Percentiles rank a stretch among this genome's conserved stretches.
Evolutionary conservation across 2,329 filamentous ascomycete genomes (phyloP).

Genomic region (Nemania abortiva): DNA sequence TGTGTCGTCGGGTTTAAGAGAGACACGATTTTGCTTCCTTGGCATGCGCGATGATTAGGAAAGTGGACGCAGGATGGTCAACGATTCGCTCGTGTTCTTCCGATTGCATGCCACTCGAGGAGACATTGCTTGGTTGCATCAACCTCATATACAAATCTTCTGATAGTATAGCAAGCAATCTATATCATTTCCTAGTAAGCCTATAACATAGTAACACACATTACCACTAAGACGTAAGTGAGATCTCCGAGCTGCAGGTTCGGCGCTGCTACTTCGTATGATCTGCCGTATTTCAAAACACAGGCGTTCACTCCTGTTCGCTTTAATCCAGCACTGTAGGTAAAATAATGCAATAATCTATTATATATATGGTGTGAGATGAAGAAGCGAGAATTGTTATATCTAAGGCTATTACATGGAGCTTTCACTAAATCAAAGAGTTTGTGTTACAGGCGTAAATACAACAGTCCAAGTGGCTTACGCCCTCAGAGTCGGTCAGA

Average conservation of each 20-base stretch:
- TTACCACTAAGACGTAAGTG: constrained; percentile 10
- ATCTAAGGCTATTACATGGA: neutral
- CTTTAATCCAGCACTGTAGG: neutral
- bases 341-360: neutral
- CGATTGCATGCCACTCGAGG: neutral
- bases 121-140: neutral
- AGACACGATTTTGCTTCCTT: neutral
- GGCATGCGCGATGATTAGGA: neutral
- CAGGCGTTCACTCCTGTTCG: neutral
- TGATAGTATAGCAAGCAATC: neutral
- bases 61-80: neutral
- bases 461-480: neutral
- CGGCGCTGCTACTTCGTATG: neutral
- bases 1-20: neutral
- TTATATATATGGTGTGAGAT: neutral
- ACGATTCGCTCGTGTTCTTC: neutral
- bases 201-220: neutral
- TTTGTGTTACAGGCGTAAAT: too few relatives aligned
- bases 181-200: neutral
- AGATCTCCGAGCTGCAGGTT: constrained; percentile 16
- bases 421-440: neutral
- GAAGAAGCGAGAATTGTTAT: neutral
- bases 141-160: neutral
- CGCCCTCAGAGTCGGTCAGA: neutral
- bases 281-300: constrained; percentile 20